These are phyloP conservation scores for Thermomucor indicae-seudaticae DNA, from an alignment of 371 early-diverging fungal species.

Conservation along the genomic window DNA sequence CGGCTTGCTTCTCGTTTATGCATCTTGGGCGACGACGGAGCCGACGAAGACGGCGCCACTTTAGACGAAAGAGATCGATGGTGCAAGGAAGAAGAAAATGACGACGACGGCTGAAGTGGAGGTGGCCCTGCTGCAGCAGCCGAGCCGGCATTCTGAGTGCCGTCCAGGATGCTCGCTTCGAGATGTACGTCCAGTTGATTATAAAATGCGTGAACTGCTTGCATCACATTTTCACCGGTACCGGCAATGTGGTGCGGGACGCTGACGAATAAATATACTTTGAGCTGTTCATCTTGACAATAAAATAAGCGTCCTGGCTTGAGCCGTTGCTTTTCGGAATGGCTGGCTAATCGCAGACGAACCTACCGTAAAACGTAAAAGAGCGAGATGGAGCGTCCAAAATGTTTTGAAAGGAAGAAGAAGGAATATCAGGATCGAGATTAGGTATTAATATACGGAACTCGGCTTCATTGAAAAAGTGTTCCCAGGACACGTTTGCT, in stretches of 20 bases:
- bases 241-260: conserved; percentile 29
- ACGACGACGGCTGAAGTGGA: conserved; percentile 12
- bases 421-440: conserved; percentile 19
- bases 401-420: conserved; percentile 6
- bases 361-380: conserved; percentile 43
- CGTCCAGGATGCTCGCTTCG: conserved; percentile 52
- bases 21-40: conserved; percentile 31
- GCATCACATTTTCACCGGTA: conserved; percentile 21
- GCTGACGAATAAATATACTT: conserved; percentile 28
- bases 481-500: conserved; percentile 23
- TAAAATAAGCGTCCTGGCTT: too few relatives aligned
- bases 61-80: conserved; percentile 13
- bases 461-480: conserved; percentile 53
- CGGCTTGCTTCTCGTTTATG: conserved; percentile 12
- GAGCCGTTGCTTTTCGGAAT: background rate
- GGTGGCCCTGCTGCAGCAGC: conserved; percentile 9
- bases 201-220: conserved; percentile 36
- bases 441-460: conserved; percentile 69
- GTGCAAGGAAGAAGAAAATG: conserved; percentile 15
- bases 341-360: background rate
- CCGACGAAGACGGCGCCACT: conserved; percentile 20
- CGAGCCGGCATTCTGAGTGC: conserved; percentile 4
- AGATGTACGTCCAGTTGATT: conserved; percentile 56
- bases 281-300: conserved; percentile 40
- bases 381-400: conserved; percentile 24